A percentile compares a stretch with the other conserved stretches of the same genome.
These are phyloP conservation scores for Geranium rotundifolium DNA, from an alignment of 345 rosid genomes.

Conservation along the genomic window DNA sequence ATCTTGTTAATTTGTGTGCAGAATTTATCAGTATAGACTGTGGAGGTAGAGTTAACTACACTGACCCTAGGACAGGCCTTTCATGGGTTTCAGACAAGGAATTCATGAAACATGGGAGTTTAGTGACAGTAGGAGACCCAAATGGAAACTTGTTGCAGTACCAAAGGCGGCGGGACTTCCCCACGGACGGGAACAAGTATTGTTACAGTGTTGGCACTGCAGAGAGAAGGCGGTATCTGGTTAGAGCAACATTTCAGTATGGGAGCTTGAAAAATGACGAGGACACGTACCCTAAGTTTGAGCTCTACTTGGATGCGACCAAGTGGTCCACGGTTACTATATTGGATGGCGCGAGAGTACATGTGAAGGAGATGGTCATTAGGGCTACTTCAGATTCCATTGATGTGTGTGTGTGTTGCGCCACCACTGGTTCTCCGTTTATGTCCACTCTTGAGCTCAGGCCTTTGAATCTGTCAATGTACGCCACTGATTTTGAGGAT, in stretches of 20 bases:
- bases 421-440: conserved; percentile 82
- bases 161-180: conserved; percentile 60
- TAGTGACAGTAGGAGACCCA: conserved; percentile 28
- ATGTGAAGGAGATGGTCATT: conserved; percentile 70
- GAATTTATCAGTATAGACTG: conserved; percentile 91
- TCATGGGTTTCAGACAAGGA: conserved; percentile 73
- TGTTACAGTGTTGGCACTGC: conserved; percentile 59
- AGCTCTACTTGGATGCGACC: conserved; percentile 77
- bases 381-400: conserved; percentile 65
- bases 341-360: conserved; percentile 55
- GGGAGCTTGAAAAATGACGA: conserved; percentile 47
- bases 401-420: conserved; percentile 86
- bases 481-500: conserved; percentile 82
- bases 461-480: conserved; percentile 79
- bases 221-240: conserved; percentile 75
- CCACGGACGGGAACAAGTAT: conserved; percentile 63
- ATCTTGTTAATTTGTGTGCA: conserved; percentile 17
- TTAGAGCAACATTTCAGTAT: conserved; percentile 82
- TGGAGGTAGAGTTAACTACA: conserved; percentile 59
- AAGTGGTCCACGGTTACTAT: conserved; percentile 81
- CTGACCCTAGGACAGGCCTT: conserved; percentile 62
- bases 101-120: conserved; percentile 42
- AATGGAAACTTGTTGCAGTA: conserved; percentile 38
- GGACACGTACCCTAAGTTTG: conserved; percentile 71
- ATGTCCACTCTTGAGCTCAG: conserved; percentile 83